Base-by-base conservation (phyloP, 169 alveolate species). In the Cryptosporidium ryanae region DNA sequence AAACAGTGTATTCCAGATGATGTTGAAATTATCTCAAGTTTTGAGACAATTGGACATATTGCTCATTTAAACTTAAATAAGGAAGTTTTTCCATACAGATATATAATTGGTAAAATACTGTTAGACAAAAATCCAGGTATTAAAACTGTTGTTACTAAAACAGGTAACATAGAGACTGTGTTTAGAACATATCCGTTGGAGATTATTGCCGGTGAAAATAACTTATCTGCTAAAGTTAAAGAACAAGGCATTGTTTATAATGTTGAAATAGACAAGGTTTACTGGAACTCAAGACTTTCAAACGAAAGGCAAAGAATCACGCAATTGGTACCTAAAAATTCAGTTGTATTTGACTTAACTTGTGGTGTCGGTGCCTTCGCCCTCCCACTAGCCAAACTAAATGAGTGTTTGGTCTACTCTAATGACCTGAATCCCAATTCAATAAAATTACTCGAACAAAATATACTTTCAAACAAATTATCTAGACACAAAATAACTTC, bases 281-380 rank as follows among this genome's bases (percentile, higher is more conserved):
- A 94, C 66, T 94, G 97, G 96, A 92, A 94, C 82, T 91, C 95
- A 18, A 92, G 94, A 71, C 82, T 94, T 44, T 91, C 92, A 25
- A 52, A 48, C 71, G 97, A 94, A 64, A 82, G 97, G 59, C 90
- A 65, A 8, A 82, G 96, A 65, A 90, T 94, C 25, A 83, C 92
- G 43, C 89, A 90, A 32, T 59, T 70, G 57, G 65, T 93, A 31
- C 90, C 91, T 54, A 82, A 83, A 44, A 84, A 94, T 38, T 94
- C 92, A n/a, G 90, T 94, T 1, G 87, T 94, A 23, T 93, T 94
- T 63, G 97, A 94, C 67, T 89, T 93, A 71, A 93, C 94, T 64
- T 93, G 96, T 61, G 97, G 97, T 27, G 94, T 92, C 0, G 97
- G 97, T 1, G 96, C 97, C 25, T 76, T 94, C 13, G 91, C 95